phyloP scores from a whole-genome alignment of 192 early-diverging fungal species.

The Polychytrium aggregatum region DNA sequence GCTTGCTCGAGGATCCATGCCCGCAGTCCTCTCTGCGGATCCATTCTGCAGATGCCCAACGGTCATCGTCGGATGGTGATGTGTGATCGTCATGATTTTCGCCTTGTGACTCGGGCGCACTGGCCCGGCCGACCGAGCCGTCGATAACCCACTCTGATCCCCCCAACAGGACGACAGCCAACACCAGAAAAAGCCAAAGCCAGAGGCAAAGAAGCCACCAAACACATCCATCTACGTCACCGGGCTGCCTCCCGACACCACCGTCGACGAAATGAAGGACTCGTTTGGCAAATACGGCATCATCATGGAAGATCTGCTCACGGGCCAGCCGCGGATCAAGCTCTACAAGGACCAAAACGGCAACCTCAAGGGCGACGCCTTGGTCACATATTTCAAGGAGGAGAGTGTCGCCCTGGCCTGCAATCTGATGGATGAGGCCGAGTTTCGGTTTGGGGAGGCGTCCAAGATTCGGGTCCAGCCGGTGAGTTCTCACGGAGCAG shows the following conservation, averaged over 20 bases:
- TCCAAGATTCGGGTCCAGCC: constrained; percentile 61
- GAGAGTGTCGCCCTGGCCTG: constrained; percentile 81
- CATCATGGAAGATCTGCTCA: constrained; percentile 56
- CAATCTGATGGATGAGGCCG: constrained; percentile 76
- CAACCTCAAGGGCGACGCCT: constrained; percentile 75
- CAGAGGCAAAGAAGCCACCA: constrained; percentile 11
- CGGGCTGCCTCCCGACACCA: constrained; percentile 68
- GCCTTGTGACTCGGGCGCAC: too few relatives aligned
- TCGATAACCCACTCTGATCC: too few relatives aligned
- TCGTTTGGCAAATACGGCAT: constrained; percentile 70
- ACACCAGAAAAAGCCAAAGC: constrained; percentile 13
- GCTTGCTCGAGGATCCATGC: too few relatives aligned
- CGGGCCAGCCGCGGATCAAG: constrained; percentile 78
- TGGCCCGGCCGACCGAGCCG: too few relatives aligned
- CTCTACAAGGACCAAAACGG: constrained; percentile 68
- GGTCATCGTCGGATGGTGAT: too few relatives aligned
- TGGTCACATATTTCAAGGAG: constrained; percentile 83
- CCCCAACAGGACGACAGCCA: too few relatives aligned
- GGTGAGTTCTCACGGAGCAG: too few relatives aligned
- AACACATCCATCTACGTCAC: constrained; percentile 82
- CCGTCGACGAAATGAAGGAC: constrained; percentile 64
- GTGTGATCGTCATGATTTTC: constrained; percentile 17
- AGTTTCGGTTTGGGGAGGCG: constrained; percentile 55
- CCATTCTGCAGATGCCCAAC: too few relatives aligned
- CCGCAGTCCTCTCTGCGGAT: too few relatives aligned